phyloP scores from a whole-genome alignment of 768 basidiomycete genomes.

The Baorangia bicolor region DNA sequence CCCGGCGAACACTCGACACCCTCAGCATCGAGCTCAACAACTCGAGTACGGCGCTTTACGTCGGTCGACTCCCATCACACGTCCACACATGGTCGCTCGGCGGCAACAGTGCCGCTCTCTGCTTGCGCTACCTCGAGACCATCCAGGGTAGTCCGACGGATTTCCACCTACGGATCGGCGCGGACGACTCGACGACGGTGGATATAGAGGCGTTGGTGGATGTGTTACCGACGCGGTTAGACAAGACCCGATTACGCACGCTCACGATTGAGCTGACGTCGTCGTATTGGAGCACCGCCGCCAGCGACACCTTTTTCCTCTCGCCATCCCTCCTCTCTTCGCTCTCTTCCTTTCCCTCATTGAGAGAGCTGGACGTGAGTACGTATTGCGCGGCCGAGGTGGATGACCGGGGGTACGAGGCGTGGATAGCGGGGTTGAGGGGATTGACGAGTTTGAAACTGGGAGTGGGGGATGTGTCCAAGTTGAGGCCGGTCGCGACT shows the following conservation, averaged over 20 bases:
- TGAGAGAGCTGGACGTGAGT: constrained; percentile 22
- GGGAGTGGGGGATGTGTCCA: constrained; percentile 19
- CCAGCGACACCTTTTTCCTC: constrained; percentile 24
- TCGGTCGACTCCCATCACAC: constrained; percentile 19
- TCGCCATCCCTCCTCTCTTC: constrained; percentile 13
- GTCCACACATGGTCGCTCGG: constrained; percentile 24
- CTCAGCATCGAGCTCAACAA: constrained; percentile 31
- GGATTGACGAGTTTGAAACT: constrained; percentile 18
- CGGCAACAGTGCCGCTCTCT: constrained; percentile 23
- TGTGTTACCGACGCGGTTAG: constrained; percentile 12
- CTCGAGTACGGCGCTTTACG: constrained; percentile 16
- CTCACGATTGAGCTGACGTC: constrained; percentile 26
- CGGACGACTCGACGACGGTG: constrained; percentile 22
- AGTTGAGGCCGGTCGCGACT: constrained; percentile 17
- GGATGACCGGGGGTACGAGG: constrained; percentile 19
- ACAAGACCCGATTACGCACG: constrained; percentile 6
- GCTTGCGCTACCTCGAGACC: constrained; percentile 21
- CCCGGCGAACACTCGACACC: constrained; percentile 13
- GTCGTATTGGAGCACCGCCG: constrained; percentile 27
- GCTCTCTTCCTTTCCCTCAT: constrained; percentile 12
- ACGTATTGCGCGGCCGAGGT: constrained; percentile 18
- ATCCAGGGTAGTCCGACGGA: constrained; percentile 15
- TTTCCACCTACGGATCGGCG: constrained; percentile 24
- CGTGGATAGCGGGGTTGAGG: constrained; percentile 13
- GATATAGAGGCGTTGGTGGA: constrained; percentile 17